Evolutionary conservation across 805 yeast species (phyloP), one percentile per base, ranked within the genome.

Genomic region (Candida nemodendra): DNA sequence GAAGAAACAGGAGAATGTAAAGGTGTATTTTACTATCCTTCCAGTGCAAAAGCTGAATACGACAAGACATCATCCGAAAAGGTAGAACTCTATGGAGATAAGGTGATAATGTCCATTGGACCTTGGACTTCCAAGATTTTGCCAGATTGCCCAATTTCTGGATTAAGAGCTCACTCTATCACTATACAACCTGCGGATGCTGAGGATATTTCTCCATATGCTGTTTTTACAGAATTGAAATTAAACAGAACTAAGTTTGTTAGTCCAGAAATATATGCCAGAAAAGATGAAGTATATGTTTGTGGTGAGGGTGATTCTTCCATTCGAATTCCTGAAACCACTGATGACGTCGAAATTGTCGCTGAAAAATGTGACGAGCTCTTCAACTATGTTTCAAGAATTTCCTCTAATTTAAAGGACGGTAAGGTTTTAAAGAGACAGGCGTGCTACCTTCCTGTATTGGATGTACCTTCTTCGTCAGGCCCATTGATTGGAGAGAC

Each of bases 401-500:
- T 91, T 33, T 79, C 89, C 3, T 76, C 81, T 30, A 78, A 78
- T 54, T 68, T 93, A 45, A 69, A 78, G 18, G 74, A 72, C 36
- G 97, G 97, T 24, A 79, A 78, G 44, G 76, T 91, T 27, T 67
- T 85, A 45, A 80, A 83, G 52, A 76, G 87, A 45, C 98, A 93
- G 65, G 98, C 98, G 3, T 91, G 99, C 62, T 91, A 89, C 61
- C 70, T 91, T 53, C 99, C 99, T 0, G 96, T 91, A 4, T 73
- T 91, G 35, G 96, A 91, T 57, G 91, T 89, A 7, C 95, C 97
- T 1, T 84, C 95, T 4, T 78, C 87, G 27, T 78, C 91, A 2
- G 99, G 99, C 5, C 99, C 99, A 0, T 68, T 93, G 37, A 81
- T 91, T 50, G 99, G 99, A 31, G 91, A 86, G 52, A 91, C 98